These are phyloP conservation scores for Pelargonium exstipulatum DNA, from an alignment of 441 rosid species.

Conservation along the genomic window DNA sequence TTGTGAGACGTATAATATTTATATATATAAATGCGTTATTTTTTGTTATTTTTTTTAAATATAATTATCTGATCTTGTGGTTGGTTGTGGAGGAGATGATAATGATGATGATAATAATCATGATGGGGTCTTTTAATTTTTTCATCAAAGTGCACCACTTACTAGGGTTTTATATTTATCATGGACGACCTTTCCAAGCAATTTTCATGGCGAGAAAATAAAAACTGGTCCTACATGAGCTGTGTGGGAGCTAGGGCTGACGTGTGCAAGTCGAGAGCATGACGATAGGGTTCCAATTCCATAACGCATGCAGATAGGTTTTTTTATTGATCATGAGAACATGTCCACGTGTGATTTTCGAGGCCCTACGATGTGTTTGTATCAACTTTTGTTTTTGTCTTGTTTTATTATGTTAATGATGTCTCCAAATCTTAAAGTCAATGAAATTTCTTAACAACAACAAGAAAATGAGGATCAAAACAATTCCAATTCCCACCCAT, in stretches of 20 bases:
- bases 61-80: conserved; percentile 10
- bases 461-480: neutral
- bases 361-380: conserved; percentile 40
- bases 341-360: conserved; percentile 46
- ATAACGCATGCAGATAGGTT: conserved; percentile 39
- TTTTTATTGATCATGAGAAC: conserved; percentile 18
- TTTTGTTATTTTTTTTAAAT: neutral
- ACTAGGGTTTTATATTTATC: conserved; percentile 13
- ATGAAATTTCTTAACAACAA: conserved; percentile 11
- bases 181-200: too few species aligned
- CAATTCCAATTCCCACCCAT: neutral
- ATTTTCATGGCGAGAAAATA: neutral
- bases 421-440: conserved; percentile 34
- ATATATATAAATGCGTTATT: neutral
- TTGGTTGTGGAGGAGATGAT: conserved; percentile 30
- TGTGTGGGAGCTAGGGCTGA: conserved; percentile 29
- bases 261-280: conserved; percentile 54
- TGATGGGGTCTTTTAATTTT: conserved; percentile 28
- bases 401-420: conserved; percentile 11
- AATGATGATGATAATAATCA: conserved; percentile 6
- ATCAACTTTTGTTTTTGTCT: conserved; percentile 5
- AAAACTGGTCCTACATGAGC: conserved; percentile 19
- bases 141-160: conserved; percentile 48
- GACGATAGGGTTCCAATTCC: conserved; percentile 41
- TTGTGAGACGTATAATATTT: conserved; percentile 62